Base-by-base conservation (phyloP, 768 basidiomycete genomes). In the Tulasnella sp. region DNA sequence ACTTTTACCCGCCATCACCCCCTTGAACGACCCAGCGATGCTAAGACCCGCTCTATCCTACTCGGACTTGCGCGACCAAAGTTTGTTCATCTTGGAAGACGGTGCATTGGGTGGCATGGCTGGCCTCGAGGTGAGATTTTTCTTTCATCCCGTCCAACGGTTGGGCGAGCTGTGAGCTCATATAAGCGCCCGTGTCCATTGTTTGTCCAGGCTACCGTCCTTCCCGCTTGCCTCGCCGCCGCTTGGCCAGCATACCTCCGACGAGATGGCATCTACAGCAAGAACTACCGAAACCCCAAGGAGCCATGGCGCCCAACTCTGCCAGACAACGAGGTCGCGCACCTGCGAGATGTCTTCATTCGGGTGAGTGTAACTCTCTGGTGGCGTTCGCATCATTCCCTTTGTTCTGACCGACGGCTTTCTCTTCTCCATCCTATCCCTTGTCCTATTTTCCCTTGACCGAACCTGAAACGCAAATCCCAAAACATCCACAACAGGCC, bases 191-290 rank as follows among this genome's bases (percentile, higher is more conserved):
- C 39, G 23, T 15, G 35, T 74, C 73, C 74, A 32, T 76, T 76
- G 39, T 35, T 55, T 46, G 46, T 77, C 26, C 67, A 77, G 77
- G 77, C 69, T 29, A 77, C 77, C 35, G 69, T 73, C 7, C 77
- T 77, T 39, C 77, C 77, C 69, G 77, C 77, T 18, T 77, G 77
- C 71, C 71, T 77, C 29, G 69, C 77, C 29, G 77, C 77, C 3
- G 37, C 77, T 44, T 46, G 37, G 46, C 77, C 77, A 29, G 70
- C 51, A 18, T 77, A 44, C 77, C 69, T 77, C 32, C 61, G 77
- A 71, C 35, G 69, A 7, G 77, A 77, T 44, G 77, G 77, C 39
- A 77, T 71, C 44, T 39, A 77, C 77, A 51, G 42, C 46, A 29
- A 70, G 37, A 57, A 40, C 16, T 70, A 77, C 70, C 42, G 44